Percentiles rank a stretch among this genome's conserved stretches.
phyloP scores from a whole-genome alignment of 768 basidiomycete genomes.

The Boletus rubroflammeus region DNA sequence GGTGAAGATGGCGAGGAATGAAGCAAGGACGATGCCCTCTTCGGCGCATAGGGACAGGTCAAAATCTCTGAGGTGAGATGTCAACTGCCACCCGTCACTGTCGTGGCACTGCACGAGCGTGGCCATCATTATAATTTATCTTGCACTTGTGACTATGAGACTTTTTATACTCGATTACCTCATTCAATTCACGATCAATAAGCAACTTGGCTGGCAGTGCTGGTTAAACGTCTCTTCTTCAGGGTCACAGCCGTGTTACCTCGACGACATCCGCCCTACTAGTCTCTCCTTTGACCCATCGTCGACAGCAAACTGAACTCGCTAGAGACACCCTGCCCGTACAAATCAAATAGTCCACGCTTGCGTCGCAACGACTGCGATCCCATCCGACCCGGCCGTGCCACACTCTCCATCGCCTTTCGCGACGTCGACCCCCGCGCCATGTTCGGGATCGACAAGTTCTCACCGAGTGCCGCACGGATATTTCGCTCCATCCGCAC shows the following conservation, averaged over 20 bases:
- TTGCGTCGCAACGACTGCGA: conserved; percentile 4
- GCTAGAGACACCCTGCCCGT: conserved; percentile 4
- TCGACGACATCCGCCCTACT: too few species aligned
- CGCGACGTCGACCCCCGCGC: conserved; percentile 1
- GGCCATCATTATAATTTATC: too few species aligned
- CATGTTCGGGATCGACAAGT: conserved; percentile 18
- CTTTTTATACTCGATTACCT: too few species aligned
- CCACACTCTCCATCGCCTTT: background rate
- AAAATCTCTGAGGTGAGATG: conserved; percentile 59
- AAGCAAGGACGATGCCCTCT: conserved; percentile 61
- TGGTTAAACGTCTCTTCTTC: too few species aligned
- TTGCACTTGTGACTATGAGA: too few species aligned
- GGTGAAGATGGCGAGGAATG: conserved; percentile 45
- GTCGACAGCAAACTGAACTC: conserved; percentile 18
- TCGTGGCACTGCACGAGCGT: conserved; percentile 43
- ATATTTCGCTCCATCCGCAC: conserved; percentile 5
- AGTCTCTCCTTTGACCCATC: too few species aligned
- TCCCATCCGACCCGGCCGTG: background rate
- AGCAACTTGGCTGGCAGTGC: too few species aligned
- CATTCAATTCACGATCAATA: too few species aligned
- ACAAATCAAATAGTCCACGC: conserved; percentile 14
- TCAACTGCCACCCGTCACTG: conserved; percentile 60
- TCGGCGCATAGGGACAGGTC: conserved; percentile 83
- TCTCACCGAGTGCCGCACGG: conserved; percentile 14
- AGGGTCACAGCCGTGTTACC: too few species aligned